Base-by-base conservation (phyloP, 495 filamentous ascomycete genomes). In the Elaphomyces granulatus region DNA sequence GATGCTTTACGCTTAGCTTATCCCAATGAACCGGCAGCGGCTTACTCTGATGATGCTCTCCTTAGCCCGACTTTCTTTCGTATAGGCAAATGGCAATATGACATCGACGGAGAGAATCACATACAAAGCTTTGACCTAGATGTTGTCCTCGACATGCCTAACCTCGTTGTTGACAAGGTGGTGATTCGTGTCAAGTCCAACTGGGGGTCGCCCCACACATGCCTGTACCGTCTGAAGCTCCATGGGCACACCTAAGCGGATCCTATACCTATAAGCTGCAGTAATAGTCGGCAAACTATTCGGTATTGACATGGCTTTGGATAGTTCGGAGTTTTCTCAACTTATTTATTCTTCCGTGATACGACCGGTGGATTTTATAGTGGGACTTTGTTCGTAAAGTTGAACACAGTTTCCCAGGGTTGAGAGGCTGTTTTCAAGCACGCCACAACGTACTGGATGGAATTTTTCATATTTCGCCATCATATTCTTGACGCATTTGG, bases 121-220 rank as follows among this genome's bases (percentile, higher is more conserved):
- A 43, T 57, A 10, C 68, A 72, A 41, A 15, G 37, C 3, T 67
- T 69, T 40, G 15, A 42, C 2, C 37, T 63, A 8, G 50, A 56
- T 38, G 49, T 58, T 8, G 34, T 58, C 9, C 48, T 68, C 30
- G 53, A 67, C 17, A 49, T 64, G 6, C 52, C 51, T 2, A 55
- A 47, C 0, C 41, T 71, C 8, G 51, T 59, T 3, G 61, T 63
- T 10, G 49, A 61, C 32, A 57, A 61, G 37, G 52, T 71, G 15
- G 61, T 59, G 4, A 50, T 71, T 31, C 55, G 68, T 2, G 56
- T 67, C 6, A 67, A 59, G 14, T 60, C 56, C 2, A 72, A 69
- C 35, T 72, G 66, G 65, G 68, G 65, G 2, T 52, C 53, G 2
- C 43, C 59, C 14, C 45, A 57, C 28, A 69, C 66, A 0, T 72